A percentile compares a stretch with the other conserved stretches of the same genome.
Conservation (phyloP, 805 yeast genomes). For the Ogataea nitratoaversa region DNA sequence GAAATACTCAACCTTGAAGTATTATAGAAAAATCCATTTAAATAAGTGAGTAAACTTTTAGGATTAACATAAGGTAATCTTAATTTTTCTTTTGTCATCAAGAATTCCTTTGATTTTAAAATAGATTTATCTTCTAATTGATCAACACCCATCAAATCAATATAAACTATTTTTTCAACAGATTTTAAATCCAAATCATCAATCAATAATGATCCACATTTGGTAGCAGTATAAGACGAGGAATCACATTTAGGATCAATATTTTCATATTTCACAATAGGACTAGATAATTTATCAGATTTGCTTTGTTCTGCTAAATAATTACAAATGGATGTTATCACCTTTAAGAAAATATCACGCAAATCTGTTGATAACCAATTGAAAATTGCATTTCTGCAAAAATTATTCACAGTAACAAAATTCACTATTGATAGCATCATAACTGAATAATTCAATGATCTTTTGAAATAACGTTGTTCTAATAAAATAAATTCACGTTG, state of each 20-base stretch:
- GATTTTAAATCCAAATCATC: constrained; percentile 17
- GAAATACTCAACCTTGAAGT: constrained; percentile 25
- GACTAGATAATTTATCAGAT: neutral
- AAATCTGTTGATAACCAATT: constrained; percentile 22
- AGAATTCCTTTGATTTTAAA: constrained; percentile 1
- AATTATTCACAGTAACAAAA: constrained; percentile 9
- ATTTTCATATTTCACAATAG: neutral
- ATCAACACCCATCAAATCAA: constrained; percentile 3
- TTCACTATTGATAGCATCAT: constrained; percentile 19
- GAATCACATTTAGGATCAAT: too few species aligned
- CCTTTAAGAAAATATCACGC: constrained; percentile 18
- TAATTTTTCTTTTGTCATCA: constrained; percentile 6
- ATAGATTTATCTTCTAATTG: constrained; percentile 1
- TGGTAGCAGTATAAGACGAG: too few species aligned
- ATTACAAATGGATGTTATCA: constrained; percentile 11
- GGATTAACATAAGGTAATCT: constrained; percentile 16
- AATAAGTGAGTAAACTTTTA: constrained; percentile 14
- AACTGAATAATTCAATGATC: constrained; percentile 16
- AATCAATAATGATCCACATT: constrained; percentile 5
- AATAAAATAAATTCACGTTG: constrained; percentile 5
- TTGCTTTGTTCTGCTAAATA: constrained; percentile 10
- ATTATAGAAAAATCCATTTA: constrained; percentile 28
- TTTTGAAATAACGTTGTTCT: constrained; percentile 12
- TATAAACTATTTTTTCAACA: constrained; percentile 11
- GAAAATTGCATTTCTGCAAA: constrained; percentile 5